These are phyloP conservation scores for Wickerhamomyces sydowiorum DNA, from an alignment of 805 yeast species.

Conservation along the genomic window DNA sequence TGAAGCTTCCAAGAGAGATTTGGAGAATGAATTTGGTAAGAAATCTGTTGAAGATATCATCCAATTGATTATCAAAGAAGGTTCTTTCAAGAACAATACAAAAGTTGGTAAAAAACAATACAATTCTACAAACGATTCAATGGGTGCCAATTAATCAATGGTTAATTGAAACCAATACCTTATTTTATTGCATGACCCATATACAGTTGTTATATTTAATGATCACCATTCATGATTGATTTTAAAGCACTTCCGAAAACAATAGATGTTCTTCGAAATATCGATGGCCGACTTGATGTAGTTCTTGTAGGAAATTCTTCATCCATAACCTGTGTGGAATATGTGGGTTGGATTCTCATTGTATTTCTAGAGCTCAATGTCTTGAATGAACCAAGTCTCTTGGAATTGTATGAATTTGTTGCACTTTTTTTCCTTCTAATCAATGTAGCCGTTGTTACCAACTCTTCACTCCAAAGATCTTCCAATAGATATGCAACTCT, in stretches of 20 bases:
- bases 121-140: constrained; percentile 42
- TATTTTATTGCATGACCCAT: not conserved
- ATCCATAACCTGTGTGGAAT: no score
- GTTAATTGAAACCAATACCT: not conserved
- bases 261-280: constrained; percentile 18
- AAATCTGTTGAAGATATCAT: constrained; percentile 51
- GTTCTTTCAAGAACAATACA: constrained; percentile 40
- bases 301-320: not conserved
- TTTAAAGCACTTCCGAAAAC: constrained; percentile 17
- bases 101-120: constrained; percentile 24
- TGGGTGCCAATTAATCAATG: constrained; percentile 19
- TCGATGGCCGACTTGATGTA: constrained; percentile 6
- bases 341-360: no score
- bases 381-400: not conserved
- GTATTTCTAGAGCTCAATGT: not conserved
- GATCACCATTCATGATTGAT: constrained; percentile 10
- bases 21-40: constrained; percentile 66
- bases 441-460: constrained; percentile 7
- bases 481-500: constrained; percentile 23
- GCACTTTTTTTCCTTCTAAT: constrained; percentile 1
- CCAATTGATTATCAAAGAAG: constrained; percentile 52
- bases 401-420: not conserved
- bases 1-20: constrained; percentile 61
- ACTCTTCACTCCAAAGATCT: constrained; percentile 29
- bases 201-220: not conserved